These are phyloP conservation scores for Lodderomyces oxycetoniae DNA, from an alignment of 1,139 yeast genomes.

Conservation along the genomic window DNA sequence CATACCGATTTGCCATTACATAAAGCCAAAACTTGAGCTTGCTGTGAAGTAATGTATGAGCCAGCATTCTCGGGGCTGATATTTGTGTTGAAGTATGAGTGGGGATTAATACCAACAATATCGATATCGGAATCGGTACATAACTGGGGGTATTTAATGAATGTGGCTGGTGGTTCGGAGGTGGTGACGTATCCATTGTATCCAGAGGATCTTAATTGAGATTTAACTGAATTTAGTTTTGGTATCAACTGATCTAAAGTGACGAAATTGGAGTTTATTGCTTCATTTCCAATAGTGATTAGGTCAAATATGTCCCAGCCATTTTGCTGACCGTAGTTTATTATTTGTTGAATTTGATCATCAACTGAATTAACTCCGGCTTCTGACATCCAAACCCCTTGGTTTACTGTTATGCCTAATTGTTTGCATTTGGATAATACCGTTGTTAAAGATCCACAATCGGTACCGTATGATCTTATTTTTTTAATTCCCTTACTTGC, in stretches of 20 bases:
- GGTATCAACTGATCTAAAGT: constrained; percentile 53
- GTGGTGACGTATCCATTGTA: constrained; percentile 75
- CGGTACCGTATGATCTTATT: constrained; percentile 80
- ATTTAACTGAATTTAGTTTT: constrained; percentile 62
- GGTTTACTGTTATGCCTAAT: constrained; percentile 70
- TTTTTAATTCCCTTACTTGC: constrained; percentile 55
- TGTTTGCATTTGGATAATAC: constrained; percentile 58
- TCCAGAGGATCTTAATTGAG: constrained; percentile 58
- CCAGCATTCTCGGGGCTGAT: constrained; percentile 69
- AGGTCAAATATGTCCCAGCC: constrained; percentile 70
- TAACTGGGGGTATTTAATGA: constrained; percentile 55
- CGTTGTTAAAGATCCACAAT: constrained; percentile 65
- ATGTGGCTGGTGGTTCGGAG: constrained; percentile 83
- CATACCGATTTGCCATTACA: constrained; percentile 50
- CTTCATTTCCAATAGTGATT: constrained; percentile 86
- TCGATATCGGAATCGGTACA: constrained; percentile 52
- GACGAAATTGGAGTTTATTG: constrained; percentile 58
- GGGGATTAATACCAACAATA: constrained; percentile 80
- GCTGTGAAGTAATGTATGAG: constrained; percentile 61
- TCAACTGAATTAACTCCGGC: constrained; percentile 70
- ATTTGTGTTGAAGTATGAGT: constrained; percentile 70
- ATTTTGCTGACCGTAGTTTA: constrained; percentile 46
- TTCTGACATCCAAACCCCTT: constrained; percentile 75
- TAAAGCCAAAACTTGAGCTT: constrained; percentile 44
- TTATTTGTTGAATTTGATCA: constrained; percentile 48